Evolutionary conservation across 805 yeast genomes (phyloP), one percentile per base, ranked within the genome.

Genomic region (Zygoascus biomembranicola): DNA sequence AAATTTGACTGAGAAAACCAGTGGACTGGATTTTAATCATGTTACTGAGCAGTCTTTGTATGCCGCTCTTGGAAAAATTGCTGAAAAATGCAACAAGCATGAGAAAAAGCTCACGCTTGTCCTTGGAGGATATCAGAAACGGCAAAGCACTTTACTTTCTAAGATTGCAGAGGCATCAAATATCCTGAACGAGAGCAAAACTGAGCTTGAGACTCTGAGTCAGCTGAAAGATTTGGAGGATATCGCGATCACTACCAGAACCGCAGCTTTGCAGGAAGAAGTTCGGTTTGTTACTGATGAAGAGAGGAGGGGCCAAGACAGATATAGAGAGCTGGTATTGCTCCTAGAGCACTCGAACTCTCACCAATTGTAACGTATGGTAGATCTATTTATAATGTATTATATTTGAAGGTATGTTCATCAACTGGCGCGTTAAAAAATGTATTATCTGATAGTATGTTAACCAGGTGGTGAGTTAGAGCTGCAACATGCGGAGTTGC

Each of bases 81-180:
- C 67, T 1, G 57, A 57, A 41, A 57, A 57, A 8, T 63, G 71
- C 5, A 61, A 65, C 43, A 63, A 59, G 41, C 59, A 65, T 20
- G 75, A 72, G 50, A 60, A 64, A 46, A 67, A 65, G 43, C 57
- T 70, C 32, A 47, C 52, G 2, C 31, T 62, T 4, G 52, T 64
- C 43, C 60, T 69, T 13, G 69, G 64, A n/a, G 75, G 74, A 0
- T 72, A 70, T 54, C 32, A 59, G 20, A 67, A 67, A 48, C 66
- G 72, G 20, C 66, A 61, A 10, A 54, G 54, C 3, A 44, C 53
- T 9, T 55, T 70, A 8, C 11, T 55, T 9, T 44, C 50, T 14
- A 61, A 65, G 28, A 51, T 53, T 14, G 32, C 49, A 1, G 63
- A 60, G n/a, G 57, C 61, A 14, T 54, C 47, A 23, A 35, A 50